phyloP scores from a whole-genome alignment of 352 stramenopile genomes.

The Globisporangium cederbergense region DNA sequence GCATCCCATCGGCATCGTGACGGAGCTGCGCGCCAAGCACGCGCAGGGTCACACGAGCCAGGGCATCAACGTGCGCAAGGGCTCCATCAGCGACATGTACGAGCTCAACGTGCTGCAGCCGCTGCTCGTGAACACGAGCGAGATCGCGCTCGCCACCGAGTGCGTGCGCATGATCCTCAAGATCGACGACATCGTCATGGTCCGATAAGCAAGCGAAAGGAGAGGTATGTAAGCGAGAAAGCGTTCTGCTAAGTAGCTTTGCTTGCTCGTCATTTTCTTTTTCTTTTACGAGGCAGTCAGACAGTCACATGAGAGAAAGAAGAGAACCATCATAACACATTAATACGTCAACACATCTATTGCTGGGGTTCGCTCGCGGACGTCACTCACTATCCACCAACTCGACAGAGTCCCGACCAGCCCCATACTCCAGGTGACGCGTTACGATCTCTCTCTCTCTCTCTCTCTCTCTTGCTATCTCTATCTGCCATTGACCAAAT shows the following conservation, averaged over 20 bases:
- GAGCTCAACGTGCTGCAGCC: slow-evolving; percentile 98
- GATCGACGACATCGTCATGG: slow-evolving; percentile 99
- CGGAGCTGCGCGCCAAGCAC: slow-evolving; percentile 92
- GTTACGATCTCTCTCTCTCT: not conserved
- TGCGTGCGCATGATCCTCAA: slow-evolving; percentile 99
- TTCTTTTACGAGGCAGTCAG: not conserved
- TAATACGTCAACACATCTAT: slow-evolving; percentile 17
- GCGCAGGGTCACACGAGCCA: slow-evolving; percentile 90
- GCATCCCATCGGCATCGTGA: slow-evolving; percentile 99
- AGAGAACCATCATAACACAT: slow-evolving; percentile 2
- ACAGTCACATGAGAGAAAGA: not conserved
- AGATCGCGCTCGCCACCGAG: slow-evolving; percentile 97
- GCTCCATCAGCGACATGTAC: slow-evolving; percentile 98
- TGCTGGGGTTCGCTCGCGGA: not conserved
- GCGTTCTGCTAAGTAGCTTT: not conserved
- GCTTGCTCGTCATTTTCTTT: not conserved
- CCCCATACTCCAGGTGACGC: slow-evolving; percentile 1
- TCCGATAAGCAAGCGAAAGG: slow-evolving; percentile 63
- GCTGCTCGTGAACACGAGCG: slow-evolving; percentile 96
- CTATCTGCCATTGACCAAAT: no score
- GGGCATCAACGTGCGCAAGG: slow-evolving; percentile 96
- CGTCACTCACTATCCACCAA: not conserved
- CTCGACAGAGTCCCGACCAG: not conserved
- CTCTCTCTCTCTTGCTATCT: not conserved
- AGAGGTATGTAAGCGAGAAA: not conserved